Evolutionary conservation across 805 yeast species (phyloP).

Genomic region (Candida argentea): DNA sequence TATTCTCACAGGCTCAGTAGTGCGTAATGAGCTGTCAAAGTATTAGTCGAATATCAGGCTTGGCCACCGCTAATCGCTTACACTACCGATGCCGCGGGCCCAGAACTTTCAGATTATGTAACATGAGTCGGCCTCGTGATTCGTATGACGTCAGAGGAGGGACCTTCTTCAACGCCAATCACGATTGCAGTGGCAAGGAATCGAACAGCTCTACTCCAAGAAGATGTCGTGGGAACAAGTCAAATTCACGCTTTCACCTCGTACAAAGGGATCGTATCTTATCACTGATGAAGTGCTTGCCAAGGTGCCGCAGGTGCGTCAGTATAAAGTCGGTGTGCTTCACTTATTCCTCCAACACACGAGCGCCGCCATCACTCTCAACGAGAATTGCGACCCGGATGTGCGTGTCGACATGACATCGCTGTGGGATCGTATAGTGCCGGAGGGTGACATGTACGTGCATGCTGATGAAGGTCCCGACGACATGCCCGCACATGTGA

Average conservation of each 20-base stretch:
- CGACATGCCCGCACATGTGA: conserved; percentile 79
- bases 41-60: not conserved
- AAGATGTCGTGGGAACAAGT: conserved; percentile 52
- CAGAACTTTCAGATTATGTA: too few species aligned
- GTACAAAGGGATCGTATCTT: conserved; percentile 59
- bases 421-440: conserved; percentile 55
- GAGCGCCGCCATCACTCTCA: conserved; percentile 65
- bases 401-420: conserved; percentile 61
- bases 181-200: too few species aligned
- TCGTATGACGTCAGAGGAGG: conserved; percentile 30
- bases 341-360: conserved; percentile 71
- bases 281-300: conserved; percentile 55
- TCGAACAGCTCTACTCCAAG: too few species aligned
- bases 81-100: too few species aligned
- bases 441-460: conserved; percentile 48
- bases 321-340: conserved; percentile 52
- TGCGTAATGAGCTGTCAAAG: not conserved
- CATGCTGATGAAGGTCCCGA: conserved; percentile 76
- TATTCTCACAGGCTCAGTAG: not conserved
- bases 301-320: conserved; percentile 48
- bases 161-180: conserved; percentile 32
- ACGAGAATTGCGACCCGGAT: conserved; percentile 75
- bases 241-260: conserved; percentile 43
- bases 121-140: too few species aligned
- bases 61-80: not conserved